Evolutionary conservation across 1,284 basidiomycete genomes (phyloP), one percentile per base, ranked within the genome.

Genomic region (Cutaneotrichosporon spelunceum): DNA sequence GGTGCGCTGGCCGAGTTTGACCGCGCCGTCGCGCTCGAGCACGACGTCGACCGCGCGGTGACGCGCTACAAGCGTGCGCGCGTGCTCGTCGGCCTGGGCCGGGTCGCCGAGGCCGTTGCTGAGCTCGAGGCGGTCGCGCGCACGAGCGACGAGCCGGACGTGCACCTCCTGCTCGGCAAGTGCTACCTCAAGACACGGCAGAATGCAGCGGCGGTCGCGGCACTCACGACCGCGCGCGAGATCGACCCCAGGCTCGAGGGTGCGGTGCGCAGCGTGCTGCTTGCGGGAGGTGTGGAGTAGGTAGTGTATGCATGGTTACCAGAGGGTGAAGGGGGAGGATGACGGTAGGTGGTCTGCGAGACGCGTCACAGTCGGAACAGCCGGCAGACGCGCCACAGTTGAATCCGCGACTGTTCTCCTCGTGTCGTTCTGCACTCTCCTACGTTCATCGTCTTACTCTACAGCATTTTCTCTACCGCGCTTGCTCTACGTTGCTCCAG

Each of bases 91-190:
- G 84, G 86, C 49, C 84, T 90, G 81, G 86, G 86, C 79, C 85
- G 86, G 74, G 90, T 92, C n/a, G n/a, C n/a, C n/a, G 82, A 83
- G 58, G 91, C 93, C 21, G 85, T 92, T 53, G 76, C 83, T 64
- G 90, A 91, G 74, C 84, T 97, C 68, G 86, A 91, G 78, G 81
- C 84, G 60, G 84, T 97, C 53, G 84, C 87, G 66, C 87, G 86
- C 72, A 82, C 85, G 24, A 56, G 59, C n/a, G 91, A 93, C 75
- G 93, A 97, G 82, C 89, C 91, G 62, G 94, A 95, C 79, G 89
- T 97, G 57, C 86, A 93, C 65, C 94, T 94, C 83, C 87, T 95
- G 77, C 85, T 97, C n/a, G 93, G 91, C 34, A 90, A 89, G 79
- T 88, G 88, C 65, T 94, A 93, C 75, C 85, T 90, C 53, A 82